phyloP scores from a whole-genome alignment of 2,329 filamentous ascomycete species.

The Neofusicoccum sp. region DNA sequence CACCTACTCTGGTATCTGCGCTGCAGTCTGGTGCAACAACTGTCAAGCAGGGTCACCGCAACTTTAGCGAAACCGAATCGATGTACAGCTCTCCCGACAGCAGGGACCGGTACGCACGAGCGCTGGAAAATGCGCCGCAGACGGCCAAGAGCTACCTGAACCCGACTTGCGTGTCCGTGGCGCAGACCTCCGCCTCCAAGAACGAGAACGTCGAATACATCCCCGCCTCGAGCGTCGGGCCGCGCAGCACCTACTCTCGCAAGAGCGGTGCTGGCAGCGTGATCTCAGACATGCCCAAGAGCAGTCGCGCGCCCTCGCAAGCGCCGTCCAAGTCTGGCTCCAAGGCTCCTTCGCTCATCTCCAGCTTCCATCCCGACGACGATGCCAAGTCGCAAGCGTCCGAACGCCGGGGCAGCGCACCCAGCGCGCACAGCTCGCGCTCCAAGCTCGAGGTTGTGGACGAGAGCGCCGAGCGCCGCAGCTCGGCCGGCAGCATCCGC shows the following conservation, averaged over 20 bases:
- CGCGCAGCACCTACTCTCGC: constrained; percentile 19
- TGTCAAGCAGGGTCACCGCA: constrained; percentile 34
- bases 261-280: constrained; percentile 16
- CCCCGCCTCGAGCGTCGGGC: constrained; percentile 29
- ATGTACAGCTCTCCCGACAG: constrained; percentile 26
- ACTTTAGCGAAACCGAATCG: constrained; percentile 38
- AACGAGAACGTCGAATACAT: constrained; percentile 38
- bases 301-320: neutral
- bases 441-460: neutral
- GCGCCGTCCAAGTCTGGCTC: constrained; percentile 4
- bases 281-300: constrained; percentile 24
- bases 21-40: constrained; percentile 18
- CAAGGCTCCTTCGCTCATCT: constrained; percentile 31
- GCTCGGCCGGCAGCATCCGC: constrained; percentile 35
- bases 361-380: constrained; percentile 40
- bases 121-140: constrained; percentile 17
- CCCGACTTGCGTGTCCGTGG: constrained; percentile 33
- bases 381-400: constrained; percentile 17
- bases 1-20: constrained; percentile 20
- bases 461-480: constrained; percentile 24
- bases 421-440: constrained; percentile 12
- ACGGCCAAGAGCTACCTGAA: constrained; percentile 24
- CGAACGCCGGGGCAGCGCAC: constrained; percentile 16
- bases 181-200: constrained; percentile 31
- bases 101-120: constrained; percentile 15